phyloP scores from a whole-genome alignment of 306 rosid species.

The Alnus rubra region DNA sequence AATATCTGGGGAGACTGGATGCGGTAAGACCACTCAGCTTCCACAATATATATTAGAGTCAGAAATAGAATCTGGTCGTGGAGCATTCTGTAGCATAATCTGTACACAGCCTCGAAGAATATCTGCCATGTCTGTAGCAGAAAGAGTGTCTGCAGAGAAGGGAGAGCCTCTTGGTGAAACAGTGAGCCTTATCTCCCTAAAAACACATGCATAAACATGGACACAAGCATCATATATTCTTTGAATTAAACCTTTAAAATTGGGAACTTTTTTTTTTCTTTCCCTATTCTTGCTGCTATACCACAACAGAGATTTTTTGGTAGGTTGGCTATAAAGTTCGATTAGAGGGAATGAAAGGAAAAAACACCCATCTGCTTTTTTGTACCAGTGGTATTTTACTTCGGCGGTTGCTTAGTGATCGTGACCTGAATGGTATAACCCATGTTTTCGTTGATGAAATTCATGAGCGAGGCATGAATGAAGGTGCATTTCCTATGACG shows the following conservation, averaged over 20 bases:
- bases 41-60: slow-evolving; percentile 61
- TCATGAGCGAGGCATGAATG: slow-evolving; percentile 70
- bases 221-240: slow-evolving; percentile 28
- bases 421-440: slow-evolving; percentile 51
- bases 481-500: slow-evolving; percentile 37
- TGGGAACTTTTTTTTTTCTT: slow-evolving; percentile 9
- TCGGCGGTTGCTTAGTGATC: slow-evolving; percentile 60
- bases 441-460: slow-evolving; percentile 68
- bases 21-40: slow-evolving; percentile 68
- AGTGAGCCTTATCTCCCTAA: slow-evolving; percentile 38
- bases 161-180: slow-evolving; percentile 64
- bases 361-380: slow-evolving; percentile 60
- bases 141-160: slow-evolving; percentile 59
- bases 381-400: slow-evolving; percentile 66
- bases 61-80: slow-evolving; percentile 64
- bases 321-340: slow-evolving; percentile 69
- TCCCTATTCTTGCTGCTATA: slow-evolving; percentile 64
- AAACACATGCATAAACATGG: slow-evolving; percentile 18
- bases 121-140: slow-evolving; percentile 61
- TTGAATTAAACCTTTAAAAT: slow-evolving; percentile 36
- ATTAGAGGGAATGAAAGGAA: slow-evolving; percentile 61
- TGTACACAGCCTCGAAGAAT: slow-evolving; percentile 64
- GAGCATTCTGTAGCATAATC: slow-evolving; percentile 60
- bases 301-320: slow-evolving; percentile 76
- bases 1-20: slow-evolving; percentile 68